These are phyloP conservation scores for Pleurotus djamor DNA, from an alignment of 768 basidiomycete genomes.

Conservation along the genomic window DNA sequence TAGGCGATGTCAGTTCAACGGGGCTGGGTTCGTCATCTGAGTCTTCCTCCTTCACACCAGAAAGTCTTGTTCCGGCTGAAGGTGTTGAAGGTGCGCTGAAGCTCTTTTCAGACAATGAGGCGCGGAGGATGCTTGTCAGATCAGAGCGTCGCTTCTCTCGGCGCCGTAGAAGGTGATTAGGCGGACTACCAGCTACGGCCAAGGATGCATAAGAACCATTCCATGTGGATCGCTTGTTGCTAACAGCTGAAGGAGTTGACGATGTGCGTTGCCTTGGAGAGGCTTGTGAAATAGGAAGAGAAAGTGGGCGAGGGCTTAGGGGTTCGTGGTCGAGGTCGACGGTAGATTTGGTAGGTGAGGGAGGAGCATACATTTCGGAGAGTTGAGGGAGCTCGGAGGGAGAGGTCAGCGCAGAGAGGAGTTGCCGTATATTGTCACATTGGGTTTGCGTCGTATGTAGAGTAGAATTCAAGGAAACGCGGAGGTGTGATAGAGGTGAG, in stretches of 20 bases:
- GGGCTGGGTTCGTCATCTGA: slow-evolving; percentile 19
- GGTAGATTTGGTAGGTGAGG: slow-evolving; percentile 46
- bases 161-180: slow-evolving; percentile 37
- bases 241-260: slow-evolving; percentile 18
- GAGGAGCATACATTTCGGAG: slow-evolving; percentile 86
- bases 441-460: slow-evolving; percentile 76
- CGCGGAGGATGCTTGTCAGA: slow-evolving; percentile 43
- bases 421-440: slow-evolving; percentile 78
- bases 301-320: slow-evolving; percentile 37
- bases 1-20: slow-evolving; percentile 15
- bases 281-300: slow-evolving; percentile 29
- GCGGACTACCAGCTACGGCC: slow-evolving; percentile 44
- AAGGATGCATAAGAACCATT: slow-evolving; percentile 63
- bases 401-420: slow-evolving; percentile 74
- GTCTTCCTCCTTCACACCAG: slow-evolving; percentile 27
- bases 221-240: slow-evolving; percentile 71
- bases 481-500: slow-evolving; percentile 56
- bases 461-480: slow-evolving; percentile 70
- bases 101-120: slow-evolving; percentile 18
- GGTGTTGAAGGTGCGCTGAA: slow-evolving; percentile 38
- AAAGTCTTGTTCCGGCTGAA: slow-evolving; percentile 13
- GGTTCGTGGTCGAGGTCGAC: slow-evolving; percentile 19
- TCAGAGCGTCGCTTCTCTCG: slow-evolving; percentile 56
- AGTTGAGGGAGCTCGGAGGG: slow-evolving; percentile 74
- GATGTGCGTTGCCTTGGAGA: slow-evolving; percentile 23